Percentiles rank a stretch among this genome's conserved stretches.
phyloP scores from a whole-genome alignment of 805 yeast species.

The Saccharomycopsis fodiens region DNA sequence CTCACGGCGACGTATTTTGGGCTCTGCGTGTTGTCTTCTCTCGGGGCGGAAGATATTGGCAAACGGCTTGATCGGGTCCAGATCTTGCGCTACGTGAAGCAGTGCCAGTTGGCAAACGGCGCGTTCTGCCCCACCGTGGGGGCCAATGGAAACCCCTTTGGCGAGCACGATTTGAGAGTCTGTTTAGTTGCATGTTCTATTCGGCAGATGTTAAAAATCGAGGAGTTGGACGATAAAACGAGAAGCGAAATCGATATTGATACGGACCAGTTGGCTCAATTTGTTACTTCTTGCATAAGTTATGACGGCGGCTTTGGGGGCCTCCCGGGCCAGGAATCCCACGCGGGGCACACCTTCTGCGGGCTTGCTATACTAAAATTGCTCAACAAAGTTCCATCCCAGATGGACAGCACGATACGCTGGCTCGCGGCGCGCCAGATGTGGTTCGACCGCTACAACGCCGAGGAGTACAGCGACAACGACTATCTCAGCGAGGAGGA shows the following conservation, averaged over 20 bases:
- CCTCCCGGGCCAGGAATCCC: slow-evolving; percentile 50
- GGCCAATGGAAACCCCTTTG: slow-evolving; percentile 31
- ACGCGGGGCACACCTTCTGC: slow-evolving; percentile 84
- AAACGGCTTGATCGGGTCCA: slow-evolving; percentile 31
- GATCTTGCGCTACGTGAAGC: slow-evolving; percentile 46
- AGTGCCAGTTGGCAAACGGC: slow-evolving; percentile 58
- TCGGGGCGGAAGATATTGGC: slow-evolving; percentile 36
- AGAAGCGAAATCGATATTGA: slow-evolving; percentile 35
- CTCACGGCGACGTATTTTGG: slow-evolving; percentile 76
- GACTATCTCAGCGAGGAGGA: slow-evolving; percentile 30
- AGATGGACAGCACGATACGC: slow-evolving; percentile 35
- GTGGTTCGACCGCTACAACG: slow-evolving; percentile 28
- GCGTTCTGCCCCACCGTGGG: slow-evolving; percentile 44
- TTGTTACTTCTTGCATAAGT: slow-evolving; percentile 31
- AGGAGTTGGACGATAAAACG: slow-evolving; percentile 25
- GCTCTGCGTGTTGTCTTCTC: slow-evolving; percentile 44
- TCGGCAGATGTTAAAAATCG: slow-evolving; percentile 40
- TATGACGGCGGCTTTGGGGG: slow-evolving; percentile 72
- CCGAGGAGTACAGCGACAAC: slow-evolving; percentile 25
- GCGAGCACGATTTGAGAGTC: slow-evolving; percentile 66
- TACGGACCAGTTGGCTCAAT: slow-evolving; percentile 30
- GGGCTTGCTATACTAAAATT: slow-evolving; percentile 57
- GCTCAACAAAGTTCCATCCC: slow-evolving; percentile 25
- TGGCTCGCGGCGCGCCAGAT: slow-evolving; percentile 68
- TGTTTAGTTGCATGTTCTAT: slow-evolving; percentile 69